Conservation (phyloP, 1,284 basidiomycete species). For the Rhodotorula sp. region DNA sequence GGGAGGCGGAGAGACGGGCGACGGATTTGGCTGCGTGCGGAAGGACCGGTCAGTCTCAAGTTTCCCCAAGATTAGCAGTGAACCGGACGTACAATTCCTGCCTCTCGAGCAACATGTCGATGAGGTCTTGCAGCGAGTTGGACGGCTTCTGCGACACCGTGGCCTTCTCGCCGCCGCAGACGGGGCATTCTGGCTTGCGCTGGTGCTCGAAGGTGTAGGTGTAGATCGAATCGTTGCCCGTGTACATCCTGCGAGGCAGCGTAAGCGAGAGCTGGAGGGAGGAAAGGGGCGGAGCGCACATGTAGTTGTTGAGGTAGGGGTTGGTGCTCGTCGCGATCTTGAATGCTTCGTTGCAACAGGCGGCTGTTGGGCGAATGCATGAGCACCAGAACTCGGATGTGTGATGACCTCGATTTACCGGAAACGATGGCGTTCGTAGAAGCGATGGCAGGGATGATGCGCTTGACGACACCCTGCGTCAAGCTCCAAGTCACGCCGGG, state of each 20-base stretch:
- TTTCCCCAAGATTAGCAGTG: no score
- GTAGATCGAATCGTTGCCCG: slow-evolving; percentile 94
- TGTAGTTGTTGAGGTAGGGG: slow-evolving; percentile 95
- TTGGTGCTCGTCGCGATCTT: slow-evolving; percentile 96
- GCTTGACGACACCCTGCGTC: slow-evolving; percentile 98
- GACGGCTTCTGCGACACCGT: slow-evolving; percentile 59
- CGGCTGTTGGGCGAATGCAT: slow-evolving; percentile 58
- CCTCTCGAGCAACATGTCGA: slow-evolving; percentile 77
- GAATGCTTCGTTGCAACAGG: slow-evolving; percentile 98
- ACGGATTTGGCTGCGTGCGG: slow-evolving; percentile 65
- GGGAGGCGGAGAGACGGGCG: slow-evolving; percentile 53
- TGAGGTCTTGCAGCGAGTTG: slow-evolving; percentile 75
- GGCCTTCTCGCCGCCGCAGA: slow-evolving; percentile 87
- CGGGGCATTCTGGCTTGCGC: slow-evolving; percentile 87
- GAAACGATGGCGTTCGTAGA: slow-evolving; percentile 96
- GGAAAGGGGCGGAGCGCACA: slow-evolving; percentile 50
- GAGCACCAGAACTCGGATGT: slow-evolving; percentile 3
- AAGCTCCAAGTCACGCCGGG: slow-evolving; percentile 96
- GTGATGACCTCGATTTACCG: slow-evolving; percentile 53
- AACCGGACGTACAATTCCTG: slow-evolving; percentile 72
- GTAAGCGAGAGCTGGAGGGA: no score
- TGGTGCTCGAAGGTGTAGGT: slow-evolving; percentile 98
- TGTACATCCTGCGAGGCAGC: slow-evolving; percentile 51
- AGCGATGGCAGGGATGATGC: slow-evolving; percentile 97
- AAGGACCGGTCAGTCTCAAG: background rate